Base-by-base conservation (phyloP, 2,329 filamentous ascomycete genomes). In the Didymella arachidicola region DNA sequence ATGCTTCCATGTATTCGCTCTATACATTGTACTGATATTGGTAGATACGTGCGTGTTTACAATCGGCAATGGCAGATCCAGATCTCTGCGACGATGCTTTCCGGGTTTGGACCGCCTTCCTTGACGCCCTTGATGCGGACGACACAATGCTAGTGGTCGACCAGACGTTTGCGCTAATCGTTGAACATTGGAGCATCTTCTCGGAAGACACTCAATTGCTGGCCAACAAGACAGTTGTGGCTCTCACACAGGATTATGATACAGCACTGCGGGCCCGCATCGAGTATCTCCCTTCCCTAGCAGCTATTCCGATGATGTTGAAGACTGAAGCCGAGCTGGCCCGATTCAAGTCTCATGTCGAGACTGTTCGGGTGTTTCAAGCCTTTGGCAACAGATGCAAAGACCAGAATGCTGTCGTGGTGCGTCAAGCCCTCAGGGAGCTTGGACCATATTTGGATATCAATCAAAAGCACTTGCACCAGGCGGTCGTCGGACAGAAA, bases 1-100 rank as follows among this genome's bases (percentile, higher is more conserved):
- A 77, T 66, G 82, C 77, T 12, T 49, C 22, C n/a, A 11, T 18
- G 11, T 22, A 14, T 11, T 50, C 46, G 7, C 38, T 1, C 38
- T 3, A 29, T 47, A 22, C 18, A 16, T 16, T 47, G 19, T 43
- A n/a, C 72, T 79, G 46, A 79, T 12, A 25, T 16, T 7, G 2
- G 14, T 54, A 94, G 88, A 94, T 98, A 55, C 92, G 92, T 65
- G 93, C 94, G n/a, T 97, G 92, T 72, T 81, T 99, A 12, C 87
- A 96, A 62, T 93, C 92, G 22, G 93, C 93, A 0, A 84, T 98
- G 59, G 84, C 89, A 16, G 86, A 90, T 49, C 83, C 88, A 43
- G 85, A 89, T 45, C 82, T 99, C n/a, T 87, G 92, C 61, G 84
- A 92, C 60, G 82, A 87, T 29, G 91, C 93, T 2, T 93, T 98